Evolutionary conservation across 2,329 filamentous ascomycete species (phyloP).

Genomic region (Calonectria pseudoreteaudii): DNA sequence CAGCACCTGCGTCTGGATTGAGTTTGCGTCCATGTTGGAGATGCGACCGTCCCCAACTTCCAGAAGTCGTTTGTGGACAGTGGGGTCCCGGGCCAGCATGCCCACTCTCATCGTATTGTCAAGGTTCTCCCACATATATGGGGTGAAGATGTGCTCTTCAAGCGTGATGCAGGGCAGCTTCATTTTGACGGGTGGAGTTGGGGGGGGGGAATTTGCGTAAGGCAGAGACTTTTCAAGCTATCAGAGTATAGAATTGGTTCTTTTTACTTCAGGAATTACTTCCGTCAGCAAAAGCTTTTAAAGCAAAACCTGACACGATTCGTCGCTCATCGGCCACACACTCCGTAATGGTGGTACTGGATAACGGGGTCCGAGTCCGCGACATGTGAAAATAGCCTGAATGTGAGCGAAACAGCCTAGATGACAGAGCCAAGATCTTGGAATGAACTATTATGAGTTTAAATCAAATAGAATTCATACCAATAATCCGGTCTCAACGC

Average conservation of each 20-base stretch:
- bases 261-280: neutral
- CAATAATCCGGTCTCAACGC: neutral
- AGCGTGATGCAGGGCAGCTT: constrained; percentile 16
- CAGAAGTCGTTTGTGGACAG: neutral
- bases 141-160: constrained; percentile 22
- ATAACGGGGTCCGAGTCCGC: neutral
- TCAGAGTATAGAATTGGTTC: neutral
- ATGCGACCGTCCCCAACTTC: constrained; percentile 1
- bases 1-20: constrained; percentile 11
- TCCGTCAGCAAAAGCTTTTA: neutral
- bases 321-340: neutral
- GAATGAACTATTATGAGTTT: neutral
- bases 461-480: neutral
- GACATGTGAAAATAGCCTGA: too few relatives aligned
- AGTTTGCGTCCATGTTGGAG: constrained; percentile 16
- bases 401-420: too few relatives aligned
- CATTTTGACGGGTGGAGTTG: neutral
- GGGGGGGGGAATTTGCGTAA: neutral
- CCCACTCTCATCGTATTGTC: neutral
- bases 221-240: neutral
- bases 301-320: neutral
- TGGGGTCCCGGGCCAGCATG: neutral
- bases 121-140: neutral
- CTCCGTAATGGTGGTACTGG: neutral
- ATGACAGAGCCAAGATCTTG: neutral